phyloP scores from a whole-genome alignment of 2,329 filamentous ascomycete species.

The Ophiostoma himal-ulmi region DNA sequence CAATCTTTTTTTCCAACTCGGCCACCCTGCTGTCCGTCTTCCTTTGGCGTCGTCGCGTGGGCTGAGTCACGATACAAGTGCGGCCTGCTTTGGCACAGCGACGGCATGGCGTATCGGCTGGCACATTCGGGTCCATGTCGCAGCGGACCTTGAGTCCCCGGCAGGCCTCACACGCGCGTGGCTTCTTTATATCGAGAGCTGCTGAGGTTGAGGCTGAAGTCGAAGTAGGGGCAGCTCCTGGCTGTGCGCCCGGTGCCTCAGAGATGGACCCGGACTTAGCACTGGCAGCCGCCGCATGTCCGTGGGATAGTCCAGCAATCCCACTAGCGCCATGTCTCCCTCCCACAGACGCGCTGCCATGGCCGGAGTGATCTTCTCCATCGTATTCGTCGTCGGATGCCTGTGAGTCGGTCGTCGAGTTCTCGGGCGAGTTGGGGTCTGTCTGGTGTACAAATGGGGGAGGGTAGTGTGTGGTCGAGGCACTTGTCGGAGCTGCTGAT shows the following conservation, averaged over 20 bases:
- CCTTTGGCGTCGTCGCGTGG: constrained; percentile 73
- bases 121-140: constrained; percentile 62
- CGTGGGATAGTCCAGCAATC: not conserved
- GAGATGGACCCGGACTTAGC: not conserved
- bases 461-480: not conserved
- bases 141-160: constrained; percentile 77
- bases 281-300: not conserved
- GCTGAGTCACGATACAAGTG: constrained; percentile 69
- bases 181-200: constrained; percentile 53
- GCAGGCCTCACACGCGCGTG: constrained; percentile 69
- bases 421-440: constrained; percentile 11
- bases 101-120: constrained; percentile 57
- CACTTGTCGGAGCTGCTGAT: not conserved
- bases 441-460: not conserved
- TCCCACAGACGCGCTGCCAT: not conserved
- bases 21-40: constrained; percentile 86
- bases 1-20: constrained; percentile 88
- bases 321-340: not conserved
- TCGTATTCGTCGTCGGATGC: constrained; percentile 29
- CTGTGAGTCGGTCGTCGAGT: constrained; percentile 19
- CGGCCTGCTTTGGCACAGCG: constrained; percentile 77
- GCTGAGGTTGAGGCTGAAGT: not conserved
- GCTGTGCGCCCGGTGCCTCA: not conserved
- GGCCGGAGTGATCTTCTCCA: constrained; percentile 27
- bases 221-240: not conserved